Evolutionary conservation across 148 eudicot species (phyloP).

Genomic region (Polygonum maritimum): DNA sequence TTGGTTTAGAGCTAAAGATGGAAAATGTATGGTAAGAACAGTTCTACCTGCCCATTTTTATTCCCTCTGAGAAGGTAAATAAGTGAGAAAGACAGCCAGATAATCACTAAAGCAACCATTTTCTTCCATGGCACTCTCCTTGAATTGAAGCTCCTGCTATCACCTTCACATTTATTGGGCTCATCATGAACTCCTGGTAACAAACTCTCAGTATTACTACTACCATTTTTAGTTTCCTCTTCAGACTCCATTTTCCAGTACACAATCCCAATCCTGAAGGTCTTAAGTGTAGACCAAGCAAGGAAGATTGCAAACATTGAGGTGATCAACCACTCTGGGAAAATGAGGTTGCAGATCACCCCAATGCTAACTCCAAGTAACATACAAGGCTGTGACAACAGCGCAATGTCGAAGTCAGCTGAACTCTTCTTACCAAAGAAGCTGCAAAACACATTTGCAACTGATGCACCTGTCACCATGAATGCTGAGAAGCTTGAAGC

Average conservation of each 20-base stretch:
- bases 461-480: slow-evolving; percentile 57
- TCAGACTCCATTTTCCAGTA: slow-evolving; percentile 48
- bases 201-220: background rate
- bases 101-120: slow-evolving; percentile 26
- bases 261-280: slow-evolving; percentile 35
- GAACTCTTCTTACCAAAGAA: slow-evolving; percentile 24
- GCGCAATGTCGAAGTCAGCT: slow-evolving; percentile 49
- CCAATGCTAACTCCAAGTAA: slow-evolving; percentile 57
- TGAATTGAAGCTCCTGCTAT: slow-evolving; percentile 6
- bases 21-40: background rate
- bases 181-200: slow-evolving; percentile 3
- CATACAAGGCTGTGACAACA: slow-evolving; percentile 52
- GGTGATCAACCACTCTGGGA: slow-evolving; percentile 62
- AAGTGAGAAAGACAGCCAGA: slow-evolving; percentile 45
- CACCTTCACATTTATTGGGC: slow-evolving; percentile 13
- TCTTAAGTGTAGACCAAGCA: slow-evolving; percentile 45
- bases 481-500: slow-evolving; percentile 53
- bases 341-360: slow-evolving; percentile 35
- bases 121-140: slow-evolving; percentile 35
- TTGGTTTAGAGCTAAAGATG: background rate
- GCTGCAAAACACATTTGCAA: slow-evolving; percentile 35
- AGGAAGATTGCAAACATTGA: slow-evolving; percentile 36
- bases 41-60: slow-evolving; percentile 37
- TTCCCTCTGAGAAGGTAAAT: slow-evolving; percentile 48
- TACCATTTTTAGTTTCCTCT: slow-evolving; percentile 13